Evolutionary conservation across 2,329 filamentous ascomycete genomes (phyloP), one percentile per base, ranked within the genome.

Genomic region (Fusarium avenaceum): DNA sequence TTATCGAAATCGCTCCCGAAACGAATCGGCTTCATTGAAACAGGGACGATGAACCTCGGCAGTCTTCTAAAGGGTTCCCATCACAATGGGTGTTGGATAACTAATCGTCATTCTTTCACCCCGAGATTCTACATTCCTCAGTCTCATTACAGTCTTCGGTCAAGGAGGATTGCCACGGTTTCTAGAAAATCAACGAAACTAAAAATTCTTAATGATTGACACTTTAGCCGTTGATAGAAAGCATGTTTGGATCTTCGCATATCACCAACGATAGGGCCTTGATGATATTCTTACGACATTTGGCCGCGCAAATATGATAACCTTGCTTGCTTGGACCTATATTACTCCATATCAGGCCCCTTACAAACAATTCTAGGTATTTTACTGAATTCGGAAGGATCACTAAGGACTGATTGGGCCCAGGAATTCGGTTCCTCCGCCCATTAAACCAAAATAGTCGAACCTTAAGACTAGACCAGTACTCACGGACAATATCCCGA

Each of bases 341-440:
- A 35, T 10, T n/a, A 14, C 26, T 28, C 26, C 26, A 63, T 33
- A 30, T n/a, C 26, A 26, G 39, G 17, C 20, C 13, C 38, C 38
- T 56, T n/a, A 17, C 33, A 9, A 35, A 20, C 26, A 28, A 61
- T 40, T 19, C 33, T 40, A 22, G 32, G 24, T 35, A 54, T n/a
- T 35, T 20, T 24, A 38, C 6, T 19, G n/a, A 10, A 20, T n/a
- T 19, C 13, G 6, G 28, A 11, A 19, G 14, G 20, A 26, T 22
- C 17, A 15, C 35, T 44, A 44, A 32, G 32, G 14, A 30, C 19
- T 6, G 24, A 42, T n/a, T 17, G n/a, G 8, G 7, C 17, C 39
- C 13, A 63, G 50, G 39, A 46, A 58, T 64, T 58, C 45, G 60
- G 60, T 17, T 57, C 40, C 39, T 57, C 51, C 39, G 60, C 28